Evolutionary conservation across 257 asterid genomes (phyloP).

Genomic region (Penstemon newberryi): DNA sequence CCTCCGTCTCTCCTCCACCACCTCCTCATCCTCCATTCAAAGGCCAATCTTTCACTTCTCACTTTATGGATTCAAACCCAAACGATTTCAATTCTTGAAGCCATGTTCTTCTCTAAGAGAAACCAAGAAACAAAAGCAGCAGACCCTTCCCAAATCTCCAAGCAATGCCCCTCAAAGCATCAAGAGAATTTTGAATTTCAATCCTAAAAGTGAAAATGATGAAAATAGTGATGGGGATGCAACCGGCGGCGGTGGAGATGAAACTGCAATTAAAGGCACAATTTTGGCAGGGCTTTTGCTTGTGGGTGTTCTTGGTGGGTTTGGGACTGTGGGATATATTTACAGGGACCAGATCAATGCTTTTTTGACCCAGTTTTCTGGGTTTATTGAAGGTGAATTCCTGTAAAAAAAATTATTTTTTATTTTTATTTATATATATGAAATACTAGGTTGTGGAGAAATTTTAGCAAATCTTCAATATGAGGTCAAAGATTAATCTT

Average conservation of each 20-base stretch:
- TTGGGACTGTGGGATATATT: slow-evolving; percentile 73
- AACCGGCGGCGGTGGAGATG: slow-evolving; percentile 34
- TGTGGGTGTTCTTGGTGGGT: slow-evolving; percentile 79
- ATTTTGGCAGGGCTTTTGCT: slow-evolving; percentile 68
- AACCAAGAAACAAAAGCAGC: slow-evolving; percentile 68
- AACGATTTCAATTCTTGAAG: slow-evolving; percentile 67
- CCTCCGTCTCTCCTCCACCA: slow-evolving; percentile 45
- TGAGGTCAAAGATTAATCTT: slow-evolving; percentile 22
- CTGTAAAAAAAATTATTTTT: neutral
- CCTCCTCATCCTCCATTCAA: slow-evolving; percentile 31
- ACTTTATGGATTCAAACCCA: slow-evolving; percentile 50
- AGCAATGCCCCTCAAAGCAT: slow-evolving; percentile 57
- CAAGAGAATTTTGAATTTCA: slow-evolving; percentile 56
- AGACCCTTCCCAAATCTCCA: slow-evolving; percentile 57
- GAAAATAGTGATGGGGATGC: slow-evolving; percentile 35
- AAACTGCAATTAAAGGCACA: slow-evolving; percentile 73
- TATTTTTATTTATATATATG: neutral
- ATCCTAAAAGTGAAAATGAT: slow-evolving; percentile 50
- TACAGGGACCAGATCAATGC: slow-evolving; percentile 87
- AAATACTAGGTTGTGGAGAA: slow-evolving; percentile 3
- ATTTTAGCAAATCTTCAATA: neutral
- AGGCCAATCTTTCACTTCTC: slow-evolving; percentile 39
- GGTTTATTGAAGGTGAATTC: slow-evolving; percentile 51
- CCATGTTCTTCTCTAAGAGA: slow-evolving; percentile 80
- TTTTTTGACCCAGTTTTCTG: slow-evolving; percentile 77